These are phyloP conservation scores for Botrytis fabae DNA, from an alignment of 2,329 filamentous ascomycete genomes.

Conservation along the genomic window DNA sequence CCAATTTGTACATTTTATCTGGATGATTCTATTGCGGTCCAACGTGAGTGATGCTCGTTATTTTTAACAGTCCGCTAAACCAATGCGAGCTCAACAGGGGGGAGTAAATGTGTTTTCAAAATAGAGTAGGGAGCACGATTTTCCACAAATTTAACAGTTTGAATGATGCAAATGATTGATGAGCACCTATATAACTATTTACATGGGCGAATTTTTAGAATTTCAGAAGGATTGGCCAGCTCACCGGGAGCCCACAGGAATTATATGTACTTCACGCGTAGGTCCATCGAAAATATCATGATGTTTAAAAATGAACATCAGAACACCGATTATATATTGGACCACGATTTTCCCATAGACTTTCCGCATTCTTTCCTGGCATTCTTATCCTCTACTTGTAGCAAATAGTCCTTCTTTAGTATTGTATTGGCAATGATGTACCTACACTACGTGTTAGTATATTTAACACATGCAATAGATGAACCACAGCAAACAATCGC, in stretches of 20 bases:
- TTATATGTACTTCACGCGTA: not conserved
- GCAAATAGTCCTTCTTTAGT: not conserved
- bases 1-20: constrained; percentile 8
- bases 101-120: not conserved
- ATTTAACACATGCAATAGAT: not conserved
- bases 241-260: not conserved
- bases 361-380: not conserved
- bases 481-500: not conserved
- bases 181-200: too few species aligned
- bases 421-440: not conserved
- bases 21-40: not conserved
- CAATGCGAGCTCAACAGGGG: too few species aligned
- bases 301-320: not conserved
- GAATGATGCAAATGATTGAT: not conserved
- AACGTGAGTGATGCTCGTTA: not conserved
- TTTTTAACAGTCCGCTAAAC: not conserved
- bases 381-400: not conserved
- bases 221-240: not conserved
- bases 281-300: not conserved
- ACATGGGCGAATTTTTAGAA: not conserved
- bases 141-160: not conserved
- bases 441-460: not conserved
- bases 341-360: not conserved
- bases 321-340: not conserved
- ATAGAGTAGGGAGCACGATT: not conserved